These are phyloP conservation scores for Calonectria montana DNA, from an alignment of 2,329 filamentous ascomycete species.

Conservation along the genomic window DNA sequence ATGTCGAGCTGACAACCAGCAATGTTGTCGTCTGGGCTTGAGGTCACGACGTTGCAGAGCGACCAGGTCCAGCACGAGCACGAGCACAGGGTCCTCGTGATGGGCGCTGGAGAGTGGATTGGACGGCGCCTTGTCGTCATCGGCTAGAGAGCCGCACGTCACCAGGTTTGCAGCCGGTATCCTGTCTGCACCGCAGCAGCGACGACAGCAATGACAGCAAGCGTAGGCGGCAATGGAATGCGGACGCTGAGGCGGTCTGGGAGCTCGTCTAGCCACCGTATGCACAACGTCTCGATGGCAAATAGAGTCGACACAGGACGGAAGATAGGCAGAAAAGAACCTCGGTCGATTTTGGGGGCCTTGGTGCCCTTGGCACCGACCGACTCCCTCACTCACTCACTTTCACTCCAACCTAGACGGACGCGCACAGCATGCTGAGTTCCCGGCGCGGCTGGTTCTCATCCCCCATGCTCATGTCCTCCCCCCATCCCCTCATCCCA, in stretches of 20 bases:
- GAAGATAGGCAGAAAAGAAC: conserved; percentile 24
- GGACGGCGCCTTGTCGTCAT: conserved; percentile 41
- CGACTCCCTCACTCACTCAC: neutral
- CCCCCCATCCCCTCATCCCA: neutral
- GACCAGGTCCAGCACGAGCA: conserved; percentile 14
- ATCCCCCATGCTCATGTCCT: neutral
- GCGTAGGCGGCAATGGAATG: conserved; percentile 24
- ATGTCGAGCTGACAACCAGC: neutral
- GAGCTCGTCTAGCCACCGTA: neutral
- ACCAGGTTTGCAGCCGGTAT: conserved; percentile 18
- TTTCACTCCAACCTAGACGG: no score
- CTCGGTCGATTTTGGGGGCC: neutral
- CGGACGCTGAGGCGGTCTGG: neutral
- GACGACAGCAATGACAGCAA: neutral
- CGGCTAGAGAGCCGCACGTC: conserved; percentile 44
- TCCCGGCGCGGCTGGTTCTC: neutral
- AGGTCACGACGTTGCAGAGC: conserved; percentile 35
- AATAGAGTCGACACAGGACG: neutral
- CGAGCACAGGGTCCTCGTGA: conserved; percentile 40
- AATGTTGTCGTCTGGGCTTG: conserved; percentile 14
- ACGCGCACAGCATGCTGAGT: no score
- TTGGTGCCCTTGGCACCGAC: neutral
- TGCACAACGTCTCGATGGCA: neutral
- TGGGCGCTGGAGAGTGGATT: conserved; percentile 37
- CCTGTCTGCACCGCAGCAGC: neutral